A percentile compares a stretch with the other conserved stretches of the same genome.
Conservation (phyloP, 2,329 filamentous ascomycete genomes). For the Colletotrichum caudatum region DNA sequence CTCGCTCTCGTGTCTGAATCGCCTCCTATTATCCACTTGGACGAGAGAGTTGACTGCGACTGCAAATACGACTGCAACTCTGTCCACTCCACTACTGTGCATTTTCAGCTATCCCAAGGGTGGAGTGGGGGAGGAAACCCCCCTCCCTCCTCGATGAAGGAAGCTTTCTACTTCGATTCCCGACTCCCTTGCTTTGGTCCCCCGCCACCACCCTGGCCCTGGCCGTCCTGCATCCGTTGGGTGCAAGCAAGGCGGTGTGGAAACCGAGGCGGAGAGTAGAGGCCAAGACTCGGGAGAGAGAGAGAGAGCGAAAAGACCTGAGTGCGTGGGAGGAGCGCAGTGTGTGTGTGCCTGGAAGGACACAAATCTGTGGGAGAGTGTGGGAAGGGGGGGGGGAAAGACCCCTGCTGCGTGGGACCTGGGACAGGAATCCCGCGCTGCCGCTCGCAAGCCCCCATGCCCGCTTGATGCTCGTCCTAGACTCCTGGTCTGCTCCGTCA, state of each 20-base stretch:
- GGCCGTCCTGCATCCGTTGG: constrained; percentile 27
- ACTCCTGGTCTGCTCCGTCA: constrained; percentile 21
- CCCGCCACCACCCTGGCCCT: constrained; percentile 23
- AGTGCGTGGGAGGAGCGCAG: background rate
- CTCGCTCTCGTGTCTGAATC: constrained; percentile 4
- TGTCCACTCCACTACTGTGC: background rate
- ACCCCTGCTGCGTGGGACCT: constrained; percentile 31
- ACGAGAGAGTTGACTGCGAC: background rate
- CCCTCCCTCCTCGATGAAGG: constrained; percentile 1
- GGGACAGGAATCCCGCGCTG: constrained; percentile 26
- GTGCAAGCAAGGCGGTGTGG: constrained; percentile 39
- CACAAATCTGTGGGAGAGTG: constrained; percentile 22
- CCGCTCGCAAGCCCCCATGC: constrained; percentile 31
- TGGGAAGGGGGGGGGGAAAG: background rate
- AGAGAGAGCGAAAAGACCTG: background rate
- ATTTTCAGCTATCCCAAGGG: constrained; percentile 25
- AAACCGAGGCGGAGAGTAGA: constrained; percentile 12
- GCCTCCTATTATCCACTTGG: constrained; percentile 10
- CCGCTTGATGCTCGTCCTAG: constrained; percentile 24
- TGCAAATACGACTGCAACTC: constrained; percentile 8
- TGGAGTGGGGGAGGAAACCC: background rate
- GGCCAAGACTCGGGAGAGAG: background rate
- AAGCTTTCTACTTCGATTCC: constrained; percentile 33
- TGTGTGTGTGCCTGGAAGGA: constrained; percentile 1
- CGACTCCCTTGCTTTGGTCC: constrained; percentile 26